Base-by-base conservation (phyloP, 345 rosid genomes). In the Noccaea bulbosa region DNA sequence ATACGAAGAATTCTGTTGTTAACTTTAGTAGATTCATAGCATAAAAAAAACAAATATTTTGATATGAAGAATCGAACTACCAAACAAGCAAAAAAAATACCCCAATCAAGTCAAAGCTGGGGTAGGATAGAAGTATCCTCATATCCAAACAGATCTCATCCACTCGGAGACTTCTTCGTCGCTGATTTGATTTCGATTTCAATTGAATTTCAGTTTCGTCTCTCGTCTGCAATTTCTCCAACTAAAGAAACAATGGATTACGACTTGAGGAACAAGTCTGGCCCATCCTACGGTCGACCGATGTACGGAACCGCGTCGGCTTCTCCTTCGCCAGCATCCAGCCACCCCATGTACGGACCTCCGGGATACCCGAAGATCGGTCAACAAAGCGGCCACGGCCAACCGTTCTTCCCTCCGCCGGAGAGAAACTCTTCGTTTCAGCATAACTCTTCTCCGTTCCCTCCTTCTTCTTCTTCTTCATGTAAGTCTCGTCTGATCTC, bases 321-420 rank as follows among this genome's bases (percentile, higher is more conserved):
- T 8, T 77, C 87, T 11, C 14, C 82, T 3, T 35, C 82, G 1
- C 62, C 50, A 24, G 43, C 85, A 20, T 63, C 88, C 5, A 67
- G 37, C 67, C 81, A 72, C 32, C 78, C 83, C 46, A 81, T 84
- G 83, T 82, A 82, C 81, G 90, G 87, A 38, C 66, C 70, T 51
- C 22, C 96, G 7, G 65, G 79, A 40, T 93, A 91, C 63, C 98
- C 97, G 1, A 81, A 79, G 78, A 66, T 91, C 52, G 88, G 84
- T 68, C 94, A 87, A 71, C 77, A 73, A 67, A 62, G 34, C 66
- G 62, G 67, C 47, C 87, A 76, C 53, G 80, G 62, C 15, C 81
- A 74, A 65, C 14, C 70, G 43, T 49, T 69, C 3, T 77, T 65
- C 57, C 82, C 88, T 56, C 76, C 85, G 41, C 78, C 69, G 41